Conservation (phyloP, 2,329 filamentous ascomycete genomes). For the Colletotrichum phormii region DNA sequence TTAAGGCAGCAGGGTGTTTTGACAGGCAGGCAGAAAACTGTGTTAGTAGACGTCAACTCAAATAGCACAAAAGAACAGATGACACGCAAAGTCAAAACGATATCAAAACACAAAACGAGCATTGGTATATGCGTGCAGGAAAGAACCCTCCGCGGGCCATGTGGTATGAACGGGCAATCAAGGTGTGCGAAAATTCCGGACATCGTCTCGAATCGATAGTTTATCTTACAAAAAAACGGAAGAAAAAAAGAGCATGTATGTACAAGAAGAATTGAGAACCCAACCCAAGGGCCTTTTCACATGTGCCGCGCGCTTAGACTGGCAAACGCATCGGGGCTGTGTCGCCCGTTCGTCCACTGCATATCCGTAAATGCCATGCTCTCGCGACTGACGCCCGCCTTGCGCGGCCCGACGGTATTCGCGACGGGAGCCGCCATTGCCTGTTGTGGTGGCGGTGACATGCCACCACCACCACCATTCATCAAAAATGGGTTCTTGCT, state of each 20-base stretch:
- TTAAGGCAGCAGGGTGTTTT: too few relatives aligned
- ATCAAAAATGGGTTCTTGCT: constrained; percentile 70
- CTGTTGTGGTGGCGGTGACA: constrained; percentile 36
- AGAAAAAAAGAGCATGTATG: constrained; percentile 12
- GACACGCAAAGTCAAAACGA: neutral
- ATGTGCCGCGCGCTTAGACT: constrained; percentile 74
- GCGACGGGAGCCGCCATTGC: constrained; percentile 5
- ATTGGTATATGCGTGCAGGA: neutral
- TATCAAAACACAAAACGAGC: neutral
- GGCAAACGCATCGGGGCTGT: constrained; percentile 84
- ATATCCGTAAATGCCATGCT: constrained; percentile 75
- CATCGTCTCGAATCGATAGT: constrained; percentile 4
- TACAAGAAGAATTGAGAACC: constrained; percentile 15
- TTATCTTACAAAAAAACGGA: constrained; percentile 19
- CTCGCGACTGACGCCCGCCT: constrained; percentile 71
- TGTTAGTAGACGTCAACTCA: neutral
- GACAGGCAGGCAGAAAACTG: neutral
- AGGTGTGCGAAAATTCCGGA: neutral
- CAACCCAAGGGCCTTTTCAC: constrained; percentile 35
- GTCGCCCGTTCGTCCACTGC: constrained; percentile 75
- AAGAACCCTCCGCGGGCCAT: constrained; percentile 5
- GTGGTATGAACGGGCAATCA: constrained; percentile 1
- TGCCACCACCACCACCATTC: constrained; percentile 38
- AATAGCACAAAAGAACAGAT: neutral
- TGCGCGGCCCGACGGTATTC: constrained; percentile 36